phyloP scores from a whole-genome alignment of 2,329 filamentous ascomycete genomes.

The Penicillium sp. region DNA sequence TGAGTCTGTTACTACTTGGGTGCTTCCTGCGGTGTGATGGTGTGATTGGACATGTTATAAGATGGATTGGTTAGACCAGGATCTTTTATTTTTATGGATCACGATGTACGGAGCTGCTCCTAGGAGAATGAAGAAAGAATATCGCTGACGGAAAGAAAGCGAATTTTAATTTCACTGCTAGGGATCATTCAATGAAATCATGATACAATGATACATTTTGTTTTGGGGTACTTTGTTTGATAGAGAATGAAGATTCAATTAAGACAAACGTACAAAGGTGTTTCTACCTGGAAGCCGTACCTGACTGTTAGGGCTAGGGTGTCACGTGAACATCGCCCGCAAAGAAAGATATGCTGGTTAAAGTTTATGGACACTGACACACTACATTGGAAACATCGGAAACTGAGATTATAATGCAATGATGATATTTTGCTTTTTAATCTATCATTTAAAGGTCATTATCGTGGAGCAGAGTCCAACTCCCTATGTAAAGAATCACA shows the following conservation, averaged over 20 bases:
- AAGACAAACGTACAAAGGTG: not conserved
- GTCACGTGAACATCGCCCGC: not conserved
- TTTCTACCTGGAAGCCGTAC: not conserved
- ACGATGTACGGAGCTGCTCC: not conserved
- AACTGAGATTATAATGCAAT: not conserved
- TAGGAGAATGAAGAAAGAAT: not conserved
- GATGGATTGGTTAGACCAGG: not conserved
- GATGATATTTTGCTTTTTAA: slow-evolving; percentile 15
- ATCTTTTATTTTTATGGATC: too few relatives aligned
- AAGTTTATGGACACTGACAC: not conserved
- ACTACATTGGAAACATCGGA: not conserved
- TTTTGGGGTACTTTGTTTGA: not conserved
- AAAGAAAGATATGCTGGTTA: not conserved
- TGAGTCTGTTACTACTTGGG: slow-evolving; percentile 39
- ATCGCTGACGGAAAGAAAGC: not conserved
- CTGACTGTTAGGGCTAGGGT: not conserved
- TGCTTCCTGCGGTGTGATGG: slow-evolving; percentile 29
- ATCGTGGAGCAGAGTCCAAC: slow-evolving; percentile 25
- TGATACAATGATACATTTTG: not conserved
- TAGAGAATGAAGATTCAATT: not conserved
- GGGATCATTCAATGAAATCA: not conserved
- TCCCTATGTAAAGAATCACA: slow-evolving; percentile 25
- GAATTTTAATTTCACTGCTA: not conserved
- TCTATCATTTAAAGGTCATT: slow-evolving; percentile 30
- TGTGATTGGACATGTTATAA: not conserved